Conservation (phyloP, 495 filamentous ascomycete species). For the Corynascus novoguineensis region DNA sequence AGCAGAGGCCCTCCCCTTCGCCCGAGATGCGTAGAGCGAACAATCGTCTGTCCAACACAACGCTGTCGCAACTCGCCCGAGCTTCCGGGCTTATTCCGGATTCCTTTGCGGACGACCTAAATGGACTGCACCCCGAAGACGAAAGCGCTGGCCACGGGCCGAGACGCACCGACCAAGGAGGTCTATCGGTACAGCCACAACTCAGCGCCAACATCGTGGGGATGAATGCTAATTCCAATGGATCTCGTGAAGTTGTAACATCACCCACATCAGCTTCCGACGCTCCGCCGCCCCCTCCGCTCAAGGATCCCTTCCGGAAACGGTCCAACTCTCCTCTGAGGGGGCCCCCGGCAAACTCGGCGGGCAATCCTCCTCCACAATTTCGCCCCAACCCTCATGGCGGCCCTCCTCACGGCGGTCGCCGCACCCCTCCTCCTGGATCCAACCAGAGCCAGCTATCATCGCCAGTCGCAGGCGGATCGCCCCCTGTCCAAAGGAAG, state of each 20-base stretch:
- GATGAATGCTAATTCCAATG: conserved; percentile 46
- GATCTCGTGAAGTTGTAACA: conserved; percentile 47
- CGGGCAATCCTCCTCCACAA: conserved; percentile 10
- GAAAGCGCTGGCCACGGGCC: conserved; percentile 18
- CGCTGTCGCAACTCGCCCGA: conserved; percentile 67
- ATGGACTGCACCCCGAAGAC: conserved; percentile 26
- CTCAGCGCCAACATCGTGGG: conserved; percentile 38
- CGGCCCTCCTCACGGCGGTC: conserved; percentile 24
- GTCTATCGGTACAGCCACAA: conserved; percentile 45
- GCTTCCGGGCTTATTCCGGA: conserved; percentile 47
- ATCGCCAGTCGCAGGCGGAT: conserved; percentile 27
- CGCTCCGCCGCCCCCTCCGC: conserved; percentile 31
- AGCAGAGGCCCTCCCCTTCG: conserved; percentile 60
- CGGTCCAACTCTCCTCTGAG: conserved; percentile 35
- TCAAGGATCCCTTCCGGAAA: conserved; percentile 27
- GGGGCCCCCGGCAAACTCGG: neutral
- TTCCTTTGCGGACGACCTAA: conserved; percentile 15
- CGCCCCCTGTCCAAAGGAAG: conserved; percentile 47
- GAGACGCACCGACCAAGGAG: conserved; percentile 32
- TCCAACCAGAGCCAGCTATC: conserved; percentile 18
- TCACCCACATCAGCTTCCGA: conserved; percentile 21
- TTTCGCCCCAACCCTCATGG: conserved; percentile 14
- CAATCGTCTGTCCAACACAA: conserved; percentile 73
- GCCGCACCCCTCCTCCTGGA: conserved; percentile 35
- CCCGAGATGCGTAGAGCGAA: conserved; percentile 72